A percentile compares a stretch with the other conserved stretches of the same genome.
phyloP scores from a whole-genome alignment of 805 yeast genomes.

The Candida methanosorbosa region DNA sequence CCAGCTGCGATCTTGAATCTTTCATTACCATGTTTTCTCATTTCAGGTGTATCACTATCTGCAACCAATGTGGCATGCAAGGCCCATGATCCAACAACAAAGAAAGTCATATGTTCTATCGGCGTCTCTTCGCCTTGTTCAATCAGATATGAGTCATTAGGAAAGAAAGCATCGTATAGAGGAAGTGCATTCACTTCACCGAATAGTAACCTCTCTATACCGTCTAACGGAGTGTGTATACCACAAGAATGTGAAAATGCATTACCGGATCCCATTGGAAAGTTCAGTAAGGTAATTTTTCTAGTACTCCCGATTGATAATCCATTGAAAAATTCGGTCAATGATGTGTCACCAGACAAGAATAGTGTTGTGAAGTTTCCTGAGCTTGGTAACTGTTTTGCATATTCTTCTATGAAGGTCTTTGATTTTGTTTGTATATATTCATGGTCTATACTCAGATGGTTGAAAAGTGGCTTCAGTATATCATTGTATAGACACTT shows the following conservation, averaged over 20 bases:
- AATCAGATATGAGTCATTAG: constrained; percentile 24
- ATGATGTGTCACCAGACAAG: constrained; percentile 81
- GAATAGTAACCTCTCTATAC: constrained; percentile 28
- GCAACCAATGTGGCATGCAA: constrained; percentile 83
- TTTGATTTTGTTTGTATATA: constrained; percentile 35
- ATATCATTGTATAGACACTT: constrained; percentile 32
- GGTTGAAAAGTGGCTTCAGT: constrained; percentile 37
- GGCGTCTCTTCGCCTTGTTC: constrained; percentile 7
- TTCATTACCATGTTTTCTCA: constrained; percentile 53
- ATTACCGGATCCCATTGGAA: constrained; percentile 87
- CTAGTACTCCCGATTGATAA: constrained; percentile 8
- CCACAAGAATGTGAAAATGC: constrained; percentile 63
- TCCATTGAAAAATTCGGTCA: constrained; percentile 65
- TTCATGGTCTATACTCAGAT: constrained; percentile 25
- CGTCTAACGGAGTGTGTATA: constrained; percentile 21
- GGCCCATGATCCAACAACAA: constrained; percentile 76
- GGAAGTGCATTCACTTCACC: constrained; percentile 28
- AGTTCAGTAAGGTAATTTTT: constrained; percentile 20
- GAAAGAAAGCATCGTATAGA: constrained; percentile 35
- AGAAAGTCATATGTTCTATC: constrained; percentile 22
- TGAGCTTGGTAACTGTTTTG: constrained; percentile 18
- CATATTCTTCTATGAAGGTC: constrained; percentile 32
- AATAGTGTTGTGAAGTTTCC: constrained; percentile 39
- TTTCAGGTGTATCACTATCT: constrained; percentile 62
- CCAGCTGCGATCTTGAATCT: constrained; percentile 67